Base-by-base conservation (phyloP, 1,284 basidiomycete genomes). In the Moesziomyces antarcticus region DNA sequence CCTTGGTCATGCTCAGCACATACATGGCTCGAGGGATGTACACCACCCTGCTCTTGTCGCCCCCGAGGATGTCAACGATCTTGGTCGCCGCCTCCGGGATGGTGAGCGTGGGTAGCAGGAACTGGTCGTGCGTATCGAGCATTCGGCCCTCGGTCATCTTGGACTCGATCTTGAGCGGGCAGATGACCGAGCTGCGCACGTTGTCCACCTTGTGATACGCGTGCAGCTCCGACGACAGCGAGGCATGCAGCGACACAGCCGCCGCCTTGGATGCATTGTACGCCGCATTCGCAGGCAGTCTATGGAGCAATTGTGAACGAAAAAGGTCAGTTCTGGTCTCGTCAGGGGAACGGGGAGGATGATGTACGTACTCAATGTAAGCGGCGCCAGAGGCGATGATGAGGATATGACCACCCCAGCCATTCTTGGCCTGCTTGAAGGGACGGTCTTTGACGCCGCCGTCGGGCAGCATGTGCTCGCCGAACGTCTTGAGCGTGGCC, bases 211-310 rank as follows among this genome's bases (percentile, higher is more conserved):
- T 75, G 55, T 77, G 72, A 46, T 74, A 78, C 6, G 58, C 56
- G 24, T 75, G 59, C 10, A 79, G 55, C 48, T 79, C 77, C 18
- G 57, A 40, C n/a, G 59, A 53, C 6, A 79, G 64, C 9, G 75
- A 54, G 7, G 70, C 52, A 25, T 74, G 68, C 21, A 79, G 53
- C 21, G 75, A 72, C 1, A 77, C 48, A 1, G 64, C 66, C 18
- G 75, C 77, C 0, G 74, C 75, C 42, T 79, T 79, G n/a, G 68
- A 69, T 0, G 76, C 64, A 41, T 77, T 74, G 62, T 78, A 78
- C 0, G 60, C 65, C 0, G 63, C 60, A n/a, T 77, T 78, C 7
- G 58, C 74, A 1, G 76, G 76, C 9, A 76, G 64, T 45, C 50
- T 64, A 46, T 11, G n/a, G 35, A 14, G 25, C 11, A 2, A 46